phyloP scores from a whole-genome alignment of 805 yeast genomes.

The Yarrowia alimentaria region DNA sequence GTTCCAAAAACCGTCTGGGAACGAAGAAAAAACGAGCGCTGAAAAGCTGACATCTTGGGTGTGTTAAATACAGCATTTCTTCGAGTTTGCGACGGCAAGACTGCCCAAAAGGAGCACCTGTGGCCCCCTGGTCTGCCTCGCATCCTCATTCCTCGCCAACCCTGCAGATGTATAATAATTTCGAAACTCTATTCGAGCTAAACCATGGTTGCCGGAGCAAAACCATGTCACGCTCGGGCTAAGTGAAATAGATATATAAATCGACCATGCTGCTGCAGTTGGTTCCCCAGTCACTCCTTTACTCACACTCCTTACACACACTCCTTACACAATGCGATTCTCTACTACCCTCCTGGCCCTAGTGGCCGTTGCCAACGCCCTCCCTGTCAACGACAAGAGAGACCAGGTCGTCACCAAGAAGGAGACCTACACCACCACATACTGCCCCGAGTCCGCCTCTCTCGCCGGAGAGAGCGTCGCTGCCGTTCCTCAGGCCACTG shows the following conservation, averaged over 20 bases:
- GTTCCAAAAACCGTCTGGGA: neutral
- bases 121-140: neutral
- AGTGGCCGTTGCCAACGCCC: constrained; percentile 3
- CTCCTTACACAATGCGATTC: constrained; percentile 4
- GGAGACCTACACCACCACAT: constrained; percentile 19
- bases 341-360: constrained; percentile 1
- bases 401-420: constrained; percentile 3
- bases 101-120: neutral
- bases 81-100: neutral
- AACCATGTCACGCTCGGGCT: neutral
- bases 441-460: constrained; percentile 15
- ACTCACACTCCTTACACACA: constrained; percentile 6
- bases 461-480: neutral
- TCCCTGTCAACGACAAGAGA: constrained; percentile 7
- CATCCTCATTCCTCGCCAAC: constrained; percentile 14
- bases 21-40: too few species aligned
- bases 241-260: neutral
- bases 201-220: neutral
- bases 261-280: neutral
- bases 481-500: neutral
- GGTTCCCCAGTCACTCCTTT: neutral
- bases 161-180: constrained; percentile 21
- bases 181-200: constrained; percentile 4
- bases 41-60: too few species aligned
- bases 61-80: too few species aligned